Evolutionary conservation across 1,284 basidiomycete species (phyloP).

Genomic region (Fomitopsis betulina): DNA sequence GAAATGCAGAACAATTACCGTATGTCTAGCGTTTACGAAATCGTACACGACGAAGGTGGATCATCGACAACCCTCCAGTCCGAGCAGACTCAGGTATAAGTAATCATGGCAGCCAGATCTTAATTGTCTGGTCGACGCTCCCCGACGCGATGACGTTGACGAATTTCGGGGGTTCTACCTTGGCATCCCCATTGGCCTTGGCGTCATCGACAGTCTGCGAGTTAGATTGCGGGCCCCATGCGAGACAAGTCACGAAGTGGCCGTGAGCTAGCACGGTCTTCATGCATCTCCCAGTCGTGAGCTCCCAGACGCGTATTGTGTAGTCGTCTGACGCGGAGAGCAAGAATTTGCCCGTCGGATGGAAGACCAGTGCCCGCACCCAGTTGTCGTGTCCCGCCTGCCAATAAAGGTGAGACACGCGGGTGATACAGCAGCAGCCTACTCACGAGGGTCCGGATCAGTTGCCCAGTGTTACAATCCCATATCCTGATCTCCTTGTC

Average conservation of each 20-base stretch:
- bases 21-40: conserved; percentile 1
- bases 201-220: conserved; percentile 32
- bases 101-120: conserved; percentile 25
- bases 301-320: conserved; percentile 74
- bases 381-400: conserved; percentile 67
- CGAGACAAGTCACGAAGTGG: conserved; percentile 64
- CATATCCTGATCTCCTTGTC: conserved; percentile 75
- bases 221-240: conserved; percentile 56
- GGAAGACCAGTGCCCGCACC: conserved; percentile 66
- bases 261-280: conserved; percentile 70
- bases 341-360: conserved; percentile 68
- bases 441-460: conserved; percentile 60
- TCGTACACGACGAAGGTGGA: not conserved
- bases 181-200: conserved; percentile 25
- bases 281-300: conserved; percentile 59
- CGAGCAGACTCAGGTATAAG: not conserved
- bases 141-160: conserved; percentile 69
- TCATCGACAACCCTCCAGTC: not conserved
- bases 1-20: conserved; percentile 1
- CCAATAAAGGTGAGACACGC: not conserved
- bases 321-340: conserved; percentile 76
- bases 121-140: conserved; percentile 52
- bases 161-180: conserved; percentile 27
- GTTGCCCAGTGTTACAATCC: conserved; percentile 64
- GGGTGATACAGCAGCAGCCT: not conserved